These are phyloP conservation scores for Mollisia scopiformis DNA, from an alignment of 2,329 filamentous ascomycete genomes.

Conservation along the genomic window DNA sequence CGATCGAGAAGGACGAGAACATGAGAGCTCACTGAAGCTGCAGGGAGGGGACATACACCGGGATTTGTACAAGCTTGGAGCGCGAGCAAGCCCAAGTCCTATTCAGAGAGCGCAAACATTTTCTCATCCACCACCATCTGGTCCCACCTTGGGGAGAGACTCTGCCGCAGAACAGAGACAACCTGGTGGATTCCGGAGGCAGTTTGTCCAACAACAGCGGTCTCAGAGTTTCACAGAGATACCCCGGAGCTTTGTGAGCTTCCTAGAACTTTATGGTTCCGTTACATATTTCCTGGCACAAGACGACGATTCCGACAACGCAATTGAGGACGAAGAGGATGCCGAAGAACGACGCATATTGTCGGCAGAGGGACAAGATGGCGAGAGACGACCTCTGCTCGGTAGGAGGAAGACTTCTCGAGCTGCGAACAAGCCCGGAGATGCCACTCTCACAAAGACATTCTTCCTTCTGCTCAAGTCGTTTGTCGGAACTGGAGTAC, in stretches of 20 bases:
- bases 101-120: conserved; percentile 68
- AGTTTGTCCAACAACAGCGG: conserved; percentile 46
- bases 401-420: conserved; percentile 72
- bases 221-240: conserved; percentile 54
- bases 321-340: conserved; percentile 52
- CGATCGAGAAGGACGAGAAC: conserved; percentile 33
- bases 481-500: conserved; percentile 91
- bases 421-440: conserved; percentile 58
- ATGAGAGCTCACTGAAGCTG: conserved; percentile 69
- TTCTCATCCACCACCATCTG: conserved; percentile 50
- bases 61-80: conserved; percentile 75
- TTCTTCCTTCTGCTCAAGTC: conserved; percentile 91
- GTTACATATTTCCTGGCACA: conserved; percentile 85
- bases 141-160: conserved; percentile 28
- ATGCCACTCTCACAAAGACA: conserved; percentile 75
- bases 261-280: conserved; percentile 89
- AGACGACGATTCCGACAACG: conserved; percentile 56
- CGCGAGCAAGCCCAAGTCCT: conserved; percentile 49
- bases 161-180: conserved; percentile 47
- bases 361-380: conserved; percentile 61
- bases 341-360: conserved; percentile 70
- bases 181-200: conserved; percentile 57
- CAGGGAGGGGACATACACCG: conserved; percentile 81
- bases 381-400: conserved; percentile 76
- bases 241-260: conserved; percentile 91